phyloP scores from a whole-genome alignment of 2,329 filamentous ascomycete genomes.

The Colletotrichum kahawae region DNA sequence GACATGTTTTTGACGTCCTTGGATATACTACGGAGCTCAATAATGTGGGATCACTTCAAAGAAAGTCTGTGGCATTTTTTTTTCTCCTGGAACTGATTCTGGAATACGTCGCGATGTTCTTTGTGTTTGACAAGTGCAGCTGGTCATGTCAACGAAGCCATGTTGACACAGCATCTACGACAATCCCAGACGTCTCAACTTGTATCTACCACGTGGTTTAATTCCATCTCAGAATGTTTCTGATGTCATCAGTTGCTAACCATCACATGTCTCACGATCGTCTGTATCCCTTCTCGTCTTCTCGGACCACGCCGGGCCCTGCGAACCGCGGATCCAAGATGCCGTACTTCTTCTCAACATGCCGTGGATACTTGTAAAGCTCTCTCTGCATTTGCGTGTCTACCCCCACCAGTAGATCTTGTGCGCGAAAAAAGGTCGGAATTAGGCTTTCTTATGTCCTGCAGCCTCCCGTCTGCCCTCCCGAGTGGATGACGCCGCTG shows the following conservation, averaged over 20 bases:
- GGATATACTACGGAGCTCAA: neutral
- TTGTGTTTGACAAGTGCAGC: rapidly evolving
- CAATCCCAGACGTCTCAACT: neutral
- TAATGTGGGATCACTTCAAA: rapidly evolving
- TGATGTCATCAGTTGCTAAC: neutral
- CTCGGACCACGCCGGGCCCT: neutral
- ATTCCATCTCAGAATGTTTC: neutral
- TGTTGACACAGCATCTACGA: neutral
- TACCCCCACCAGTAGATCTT: neutral
- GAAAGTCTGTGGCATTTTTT: neutral
- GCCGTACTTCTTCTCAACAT: neutral
- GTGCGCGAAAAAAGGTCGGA: neutral
- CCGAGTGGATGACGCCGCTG: neutral
- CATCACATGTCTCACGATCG: neutral
- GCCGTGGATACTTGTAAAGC: neutral
- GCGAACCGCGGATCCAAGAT: neutral
- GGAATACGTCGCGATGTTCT: neutral
- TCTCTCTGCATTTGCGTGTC: neutral
- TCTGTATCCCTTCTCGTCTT: neutral
- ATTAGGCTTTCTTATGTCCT: neutral
- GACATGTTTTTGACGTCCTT: too few species aligned
- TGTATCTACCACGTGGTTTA: neutral
- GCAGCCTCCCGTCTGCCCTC: neutral
- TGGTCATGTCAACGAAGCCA: neutral
- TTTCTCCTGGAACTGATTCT: neutral